phyloP scores from a whole-genome alignment of 169 alveolate genomes.

The Eimeria praecox region DNA sequence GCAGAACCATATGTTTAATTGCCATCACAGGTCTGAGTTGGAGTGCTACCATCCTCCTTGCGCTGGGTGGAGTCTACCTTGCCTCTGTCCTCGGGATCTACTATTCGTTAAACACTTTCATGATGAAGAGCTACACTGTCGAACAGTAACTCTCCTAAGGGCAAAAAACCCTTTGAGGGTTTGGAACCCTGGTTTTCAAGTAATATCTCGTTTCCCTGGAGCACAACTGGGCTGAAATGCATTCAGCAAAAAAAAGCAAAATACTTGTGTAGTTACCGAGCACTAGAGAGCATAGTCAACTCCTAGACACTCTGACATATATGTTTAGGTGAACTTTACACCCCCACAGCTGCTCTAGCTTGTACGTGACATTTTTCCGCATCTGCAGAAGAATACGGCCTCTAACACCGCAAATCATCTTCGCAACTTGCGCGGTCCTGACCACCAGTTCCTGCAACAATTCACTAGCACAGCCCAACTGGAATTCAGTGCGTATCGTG shows the following conservation, averaged over 20 bases:
- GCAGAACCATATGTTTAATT: not conserved
- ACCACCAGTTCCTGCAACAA: slow-evolving; percentile 78
- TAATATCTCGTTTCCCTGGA: slow-evolving; percentile 3
- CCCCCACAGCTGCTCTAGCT: slow-evolving; percentile 82
- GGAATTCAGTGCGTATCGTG: not conserved
- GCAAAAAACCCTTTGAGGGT: slow-evolving; percentile 24
- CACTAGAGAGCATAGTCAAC: not conserved
- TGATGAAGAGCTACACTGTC: slow-evolving; percentile 58
- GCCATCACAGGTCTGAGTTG: slow-evolving; percentile 60
- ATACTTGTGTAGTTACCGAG: not conserved
- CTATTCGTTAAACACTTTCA: slow-evolving; percentile 58
- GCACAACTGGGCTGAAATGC: not conserved
- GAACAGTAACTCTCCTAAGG: slow-evolving; percentile 45
- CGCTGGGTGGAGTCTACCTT: slow-evolving; percentile 68
- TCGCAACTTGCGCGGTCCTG: slow-evolving; percentile 80
- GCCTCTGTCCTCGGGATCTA: slow-evolving; percentile 69
- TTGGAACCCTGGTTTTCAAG: slow-evolving; percentile 22
- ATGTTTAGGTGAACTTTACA: slow-evolving; percentile 70
- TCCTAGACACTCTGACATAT: slow-evolving; percentile 64
- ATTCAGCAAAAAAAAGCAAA: not conserved
- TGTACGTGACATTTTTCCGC: slow-evolving; percentile 78
- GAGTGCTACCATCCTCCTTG: slow-evolving; percentile 71
- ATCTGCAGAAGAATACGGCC: slow-evolving; percentile 80
- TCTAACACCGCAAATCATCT: slow-evolving; percentile 83
- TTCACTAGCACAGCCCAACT: not conserved